These are phyloP conservation scores for Cephalotrichum gorgonifer DNA, from an alignment of 2,329 filamentous ascomycete genomes.

Conservation along the genomic window DNA sequence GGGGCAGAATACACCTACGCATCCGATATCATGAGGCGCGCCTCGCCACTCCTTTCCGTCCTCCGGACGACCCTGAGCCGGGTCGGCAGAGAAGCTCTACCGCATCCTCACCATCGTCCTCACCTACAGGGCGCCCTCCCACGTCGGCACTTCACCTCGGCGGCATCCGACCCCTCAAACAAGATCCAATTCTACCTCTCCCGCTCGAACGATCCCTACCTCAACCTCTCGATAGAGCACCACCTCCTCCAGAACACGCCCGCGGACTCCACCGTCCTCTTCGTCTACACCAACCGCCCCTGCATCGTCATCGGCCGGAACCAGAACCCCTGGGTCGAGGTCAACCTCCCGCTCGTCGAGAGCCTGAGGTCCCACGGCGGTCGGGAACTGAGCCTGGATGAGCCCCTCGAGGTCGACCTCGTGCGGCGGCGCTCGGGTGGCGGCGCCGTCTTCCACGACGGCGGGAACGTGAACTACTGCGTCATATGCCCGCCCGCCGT, in stretches of 20 bases:
- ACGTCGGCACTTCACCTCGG: constrained; percentile 22
- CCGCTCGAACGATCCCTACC: constrained; percentile 59
- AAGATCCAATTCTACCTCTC: constrained; percentile 62
- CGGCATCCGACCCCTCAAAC: constrained; percentile 30
- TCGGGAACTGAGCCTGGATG: constrained; percentile 4
- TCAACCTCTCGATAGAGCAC: constrained; percentile 93
- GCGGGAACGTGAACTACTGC: constrained; percentile 88
- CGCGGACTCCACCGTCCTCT: constrained; percentile 63
- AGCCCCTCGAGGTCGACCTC: constrained; percentile 35
- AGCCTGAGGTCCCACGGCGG: background rate
- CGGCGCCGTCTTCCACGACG: constrained; percentile 88
- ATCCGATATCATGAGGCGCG: background rate
- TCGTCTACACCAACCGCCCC: constrained; percentile 80
- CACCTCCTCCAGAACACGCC: constrained; percentile 69
- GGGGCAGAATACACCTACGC: background rate
- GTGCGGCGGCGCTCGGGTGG: constrained; percentile 82
- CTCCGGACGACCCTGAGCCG: background rate
- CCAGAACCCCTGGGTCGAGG: constrained; percentile 95
- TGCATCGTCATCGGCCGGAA: constrained; percentile 90
- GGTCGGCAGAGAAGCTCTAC: background rate
- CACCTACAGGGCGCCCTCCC: constrained; percentile 5
- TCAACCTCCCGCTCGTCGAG: constrained; percentile 56
- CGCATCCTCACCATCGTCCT: background rate
- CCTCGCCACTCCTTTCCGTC: background rate
- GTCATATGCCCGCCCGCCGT: constrained; percentile 69